Base-by-base conservation (phyloP, 345 rosid species). In the Hibiscus syriacus region DNA sequence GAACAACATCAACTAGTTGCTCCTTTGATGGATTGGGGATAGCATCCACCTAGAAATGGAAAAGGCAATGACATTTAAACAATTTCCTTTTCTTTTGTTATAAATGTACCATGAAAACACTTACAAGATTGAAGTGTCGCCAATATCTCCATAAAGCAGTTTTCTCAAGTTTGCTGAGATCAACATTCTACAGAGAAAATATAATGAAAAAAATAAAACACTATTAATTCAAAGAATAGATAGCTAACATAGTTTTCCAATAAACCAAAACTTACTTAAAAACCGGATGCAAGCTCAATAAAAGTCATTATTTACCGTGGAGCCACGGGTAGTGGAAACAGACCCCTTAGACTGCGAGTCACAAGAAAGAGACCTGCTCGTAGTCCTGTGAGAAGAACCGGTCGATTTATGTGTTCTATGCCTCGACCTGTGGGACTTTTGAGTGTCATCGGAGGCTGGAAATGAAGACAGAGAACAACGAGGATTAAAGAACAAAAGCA, bases 101-200 rank as follows among this genome's bases (percentile, higher is more conserved):
- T 58, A 17, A 6, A 60, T 43, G 14, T 23, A 16, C 26, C 10
- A 10, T 5, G 29, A 60, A 49, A 10, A 11, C 39, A 74, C 96
- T 84, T 72, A 93, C 98, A 8, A 90, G 97, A 85, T 93, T 90
- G 77, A 87, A 93, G 68, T 93, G 96, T 73, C 85, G 89, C 87
- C 85, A 79, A 74, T 93, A 93, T 89, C 86, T 89, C 88, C 87
- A 81, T 53, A 93, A 76, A 6, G 97, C 92, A 72, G 87, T 82
- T 82, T 82, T 85, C 83, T 90, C 97, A 83, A 90, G 74, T 77
- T 89, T 93, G 85, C 91, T 85, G n/a, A 93, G 87, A 82, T 93
- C 97, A 74, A 89, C 85, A 76, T 82, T 93, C 92, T 93, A 79
- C 66, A 52, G 10, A 20, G 60, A 27, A 70, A 27, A 74, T 11